Conservation (phyloP, 441 rosid species). For the Breynia disticha region DNA sequence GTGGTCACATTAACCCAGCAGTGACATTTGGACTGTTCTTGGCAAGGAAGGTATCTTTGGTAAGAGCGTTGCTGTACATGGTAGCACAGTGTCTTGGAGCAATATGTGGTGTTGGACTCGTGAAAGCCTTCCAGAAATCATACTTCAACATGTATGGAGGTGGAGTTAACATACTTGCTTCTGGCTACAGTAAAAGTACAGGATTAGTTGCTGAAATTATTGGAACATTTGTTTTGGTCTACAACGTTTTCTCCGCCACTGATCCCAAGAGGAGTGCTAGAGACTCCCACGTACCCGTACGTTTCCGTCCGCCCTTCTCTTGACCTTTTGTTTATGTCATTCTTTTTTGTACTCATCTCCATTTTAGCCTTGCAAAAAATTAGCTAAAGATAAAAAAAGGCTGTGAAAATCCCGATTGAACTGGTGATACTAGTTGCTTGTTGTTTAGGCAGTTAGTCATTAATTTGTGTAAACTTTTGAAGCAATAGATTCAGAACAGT, state of each 20-base stretch:
- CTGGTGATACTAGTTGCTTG: too few relatives aligned
- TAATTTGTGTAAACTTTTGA: too few relatives aligned
- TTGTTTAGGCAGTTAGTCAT: too few relatives aligned
- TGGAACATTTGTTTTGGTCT: constrained; percentile 76
- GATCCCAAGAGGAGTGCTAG: constrained; percentile 84
- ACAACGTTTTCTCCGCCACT: constrained; percentile 91
- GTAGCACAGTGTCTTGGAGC: constrained; percentile 81
- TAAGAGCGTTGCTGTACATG: constrained; percentile 63
- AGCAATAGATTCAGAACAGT: too few relatives aligned
- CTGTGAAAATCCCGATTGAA: too few relatives aligned
- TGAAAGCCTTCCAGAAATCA: constrained; percentile 61
- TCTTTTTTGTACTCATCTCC: background rate
- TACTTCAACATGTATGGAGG: constrained; percentile 50
- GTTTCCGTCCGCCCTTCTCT: background rate
- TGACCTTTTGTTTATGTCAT: background rate
- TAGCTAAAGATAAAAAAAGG: too few relatives aligned
- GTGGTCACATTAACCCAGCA: constrained; percentile 92
- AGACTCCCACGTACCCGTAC: constrained; percentile 86
- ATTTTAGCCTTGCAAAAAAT: too few relatives aligned
- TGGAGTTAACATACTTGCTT: constrained; percentile 49
- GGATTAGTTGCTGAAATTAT: constrained; percentile 83
- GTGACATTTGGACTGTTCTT: constrained; percentile 71
- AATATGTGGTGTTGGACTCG: constrained; percentile 70
- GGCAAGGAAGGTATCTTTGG: constrained; percentile 69
- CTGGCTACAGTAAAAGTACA: constrained; percentile 42